Conservation (phyloP, 768 basidiomycete species). For the Russula compacta region DNA sequence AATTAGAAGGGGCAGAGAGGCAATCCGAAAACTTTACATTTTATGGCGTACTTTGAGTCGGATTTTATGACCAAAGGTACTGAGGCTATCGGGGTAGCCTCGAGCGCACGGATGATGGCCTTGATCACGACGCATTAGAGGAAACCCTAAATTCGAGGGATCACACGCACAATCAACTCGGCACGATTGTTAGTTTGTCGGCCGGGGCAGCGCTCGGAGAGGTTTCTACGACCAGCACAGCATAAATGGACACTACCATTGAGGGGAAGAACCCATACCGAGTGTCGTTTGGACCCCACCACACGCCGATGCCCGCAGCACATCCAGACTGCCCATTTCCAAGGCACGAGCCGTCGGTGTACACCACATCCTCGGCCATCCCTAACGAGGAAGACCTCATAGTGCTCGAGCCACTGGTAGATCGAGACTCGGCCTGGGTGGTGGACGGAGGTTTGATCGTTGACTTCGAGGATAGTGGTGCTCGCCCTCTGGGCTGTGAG, state of each 20-base stretch:
- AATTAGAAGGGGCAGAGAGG: conserved; percentile 7
- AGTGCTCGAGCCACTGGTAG: not conserved
- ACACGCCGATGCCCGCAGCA: conserved; percentile 80
- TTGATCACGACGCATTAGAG: conserved; percentile 25
- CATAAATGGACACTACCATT: not conserved
- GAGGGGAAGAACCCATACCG: conserved; percentile 33
- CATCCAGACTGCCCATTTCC: conserved; percentile 66
- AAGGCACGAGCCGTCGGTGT: conserved; percentile 81
- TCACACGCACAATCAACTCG: conserved; percentile 61
- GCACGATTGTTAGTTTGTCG: conserved; percentile 83
- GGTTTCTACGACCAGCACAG: conserved; percentile 43
- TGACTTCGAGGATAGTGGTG: not conserved
- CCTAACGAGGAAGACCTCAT: conserved; percentile 6
- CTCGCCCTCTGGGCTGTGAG: not conserved
- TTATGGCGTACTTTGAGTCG: conserved; percentile 78
- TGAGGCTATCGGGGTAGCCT: conserved; percentile 51
- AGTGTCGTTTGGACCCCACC: conserved; percentile 67
- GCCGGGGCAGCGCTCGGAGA: conserved; percentile 76
- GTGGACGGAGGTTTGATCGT: not conserved
- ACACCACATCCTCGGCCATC: conserved; percentile 45
- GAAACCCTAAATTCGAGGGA: not conserved
- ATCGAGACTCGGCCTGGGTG: not conserved
- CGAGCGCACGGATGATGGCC: conserved; percentile 80
- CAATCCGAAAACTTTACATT: conserved; percentile 41
- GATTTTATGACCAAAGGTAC: conserved; percentile 66